Conservation (phyloP, 2,329 filamentous ascomycete species). For the Ophidiomyces ophidiicola region DNA sequence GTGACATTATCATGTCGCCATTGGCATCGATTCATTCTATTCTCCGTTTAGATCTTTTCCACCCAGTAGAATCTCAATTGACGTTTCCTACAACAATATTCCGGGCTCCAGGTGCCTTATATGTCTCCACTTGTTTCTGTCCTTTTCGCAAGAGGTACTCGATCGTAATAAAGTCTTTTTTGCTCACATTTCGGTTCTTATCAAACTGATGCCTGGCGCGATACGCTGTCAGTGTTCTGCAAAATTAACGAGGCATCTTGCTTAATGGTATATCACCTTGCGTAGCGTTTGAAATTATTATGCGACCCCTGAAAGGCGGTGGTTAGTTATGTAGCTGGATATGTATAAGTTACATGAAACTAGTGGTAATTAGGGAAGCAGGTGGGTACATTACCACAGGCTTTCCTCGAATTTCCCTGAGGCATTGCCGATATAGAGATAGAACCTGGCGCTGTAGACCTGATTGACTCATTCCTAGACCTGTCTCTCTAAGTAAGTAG, state of each 20-base stretch:
- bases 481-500: not conserved
- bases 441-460: slow-evolving; percentile 87
- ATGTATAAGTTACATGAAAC: not conserved
- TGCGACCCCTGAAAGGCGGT: slow-evolving; percentile 26
- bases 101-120: slow-evolving; percentile 66
- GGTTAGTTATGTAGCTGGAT: not conserved
- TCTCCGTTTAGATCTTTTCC: too few relatives aligned
- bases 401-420: slow-evolving; percentile 71
- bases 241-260: not conserved
- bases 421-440: slow-evolving; percentile 70
- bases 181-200: slow-evolving; percentile 55
- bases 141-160: slow-evolving; percentile 79
- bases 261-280: slow-evolving; percentile 25
- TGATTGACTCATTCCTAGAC: slow-evolving; percentile 44
- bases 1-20: too few relatives aligned
- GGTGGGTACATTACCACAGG: slow-evolving; percentile 46
- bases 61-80: too few relatives aligned
- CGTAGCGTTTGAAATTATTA: slow-evolving; percentile 32
- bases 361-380: not conserved
- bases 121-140: slow-evolving; percentile 65
- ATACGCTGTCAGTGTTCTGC: not conserved
- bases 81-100: slow-evolving; percentile 48
- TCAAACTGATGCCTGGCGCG: slow-evolving; percentile 58
- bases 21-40: too few relatives aligned
- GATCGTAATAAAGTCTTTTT: slow-evolving; percentile 74